Percentiles rank a stretch among this genome's conserved stretches.
Evolutionary conservation across 1,284 basidiomycete genomes (phyloP).

Genomic region (Sporisorium scitamineum): DNA sequence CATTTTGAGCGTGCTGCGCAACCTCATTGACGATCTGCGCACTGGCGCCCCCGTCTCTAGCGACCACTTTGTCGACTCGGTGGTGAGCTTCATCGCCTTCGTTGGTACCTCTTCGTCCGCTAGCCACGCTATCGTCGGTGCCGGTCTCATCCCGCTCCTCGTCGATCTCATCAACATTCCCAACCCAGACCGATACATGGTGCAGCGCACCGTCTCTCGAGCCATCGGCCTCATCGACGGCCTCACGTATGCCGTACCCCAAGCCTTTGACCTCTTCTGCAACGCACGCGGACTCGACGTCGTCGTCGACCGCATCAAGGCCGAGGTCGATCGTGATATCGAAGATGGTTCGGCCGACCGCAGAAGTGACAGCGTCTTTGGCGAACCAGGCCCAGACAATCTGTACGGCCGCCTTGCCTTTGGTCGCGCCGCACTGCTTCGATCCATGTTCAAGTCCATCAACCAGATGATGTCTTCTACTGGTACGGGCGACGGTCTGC

Average conservation of each 20-base stretch:
- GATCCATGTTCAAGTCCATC: constrained; percentile 90
- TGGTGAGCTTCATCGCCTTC: constrained; percentile 87
- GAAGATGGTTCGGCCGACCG: constrained; percentile 40
- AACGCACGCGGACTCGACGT: constrained; percentile 85
- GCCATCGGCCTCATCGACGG: constrained; percentile 92
- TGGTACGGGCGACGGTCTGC: constrained; percentile 86
- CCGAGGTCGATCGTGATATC: constrained; percentile 59
- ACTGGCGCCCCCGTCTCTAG: constrained; percentile 75
- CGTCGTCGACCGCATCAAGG: constrained; percentile 84
- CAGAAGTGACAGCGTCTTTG: constrained; percentile 74
- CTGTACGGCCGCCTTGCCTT: constrained; percentile 63
- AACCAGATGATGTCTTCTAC: constrained; percentile 97
- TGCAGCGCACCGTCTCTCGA: constrained; percentile 66
- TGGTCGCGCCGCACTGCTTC: constrained; percentile 75
- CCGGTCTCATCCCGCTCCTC: constrained; percentile 90
- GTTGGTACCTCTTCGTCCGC: constrained; percentile 85
- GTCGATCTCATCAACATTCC: constrained; percentile 55
- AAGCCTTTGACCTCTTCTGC: constrained; percentile 88
- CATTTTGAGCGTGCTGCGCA: constrained; percentile 59
- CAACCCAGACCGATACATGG: constrained; percentile 55
- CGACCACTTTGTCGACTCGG: constrained; percentile 64
- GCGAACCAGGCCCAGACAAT: constrained; percentile 47
- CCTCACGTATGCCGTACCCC: constrained; percentile 87
- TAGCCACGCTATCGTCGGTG: constrained; percentile 93
- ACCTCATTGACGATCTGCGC: constrained; percentile 51